Evolutionary conservation across 352 stramenopile species (phyloP).

Genomic region (Globisporangium yorkense): DNA sequence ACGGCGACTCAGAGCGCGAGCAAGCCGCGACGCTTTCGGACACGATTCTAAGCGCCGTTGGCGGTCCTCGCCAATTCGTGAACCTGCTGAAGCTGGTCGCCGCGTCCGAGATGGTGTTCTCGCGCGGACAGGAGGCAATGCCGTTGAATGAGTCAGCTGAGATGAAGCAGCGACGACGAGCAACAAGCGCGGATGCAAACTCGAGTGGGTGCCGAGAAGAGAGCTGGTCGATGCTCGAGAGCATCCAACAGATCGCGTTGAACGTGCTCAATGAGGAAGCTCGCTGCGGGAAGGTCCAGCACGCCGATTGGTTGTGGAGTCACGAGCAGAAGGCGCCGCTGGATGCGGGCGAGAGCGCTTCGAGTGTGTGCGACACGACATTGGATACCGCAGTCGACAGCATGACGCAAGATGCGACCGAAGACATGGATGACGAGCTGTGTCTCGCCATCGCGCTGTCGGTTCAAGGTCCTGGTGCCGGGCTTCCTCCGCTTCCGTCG

Average conservation of each 20-base stretch:
- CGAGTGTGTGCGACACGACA: background rate
- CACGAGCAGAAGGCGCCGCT: background rate
- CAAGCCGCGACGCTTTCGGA: conserved; percentile 18
- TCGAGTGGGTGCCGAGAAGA: conserved; percentile 13
- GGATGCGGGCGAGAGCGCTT: too few species aligned
- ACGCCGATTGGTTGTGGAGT: conserved; percentile 12
- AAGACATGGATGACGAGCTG: conserved; percentile 16
- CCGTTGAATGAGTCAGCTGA: conserved; percentile 1
- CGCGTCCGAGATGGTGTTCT: conserved; percentile 70
- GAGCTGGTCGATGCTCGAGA: conserved; percentile 38
- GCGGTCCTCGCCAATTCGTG: conserved; percentile 68
- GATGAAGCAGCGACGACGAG: background rate
- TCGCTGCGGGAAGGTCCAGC: conserved; percentile 22
- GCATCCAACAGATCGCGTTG: conserved; percentile 43
- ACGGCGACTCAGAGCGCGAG: too few species aligned
- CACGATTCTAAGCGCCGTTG: conserved; percentile 44
- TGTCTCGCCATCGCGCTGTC: conserved; percentile 12
- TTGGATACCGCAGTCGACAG: background rate
- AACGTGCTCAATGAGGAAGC: conserved; percentile 57
- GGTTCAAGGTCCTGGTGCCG: conserved; percentile 2
- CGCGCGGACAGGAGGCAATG: conserved; percentile 4
- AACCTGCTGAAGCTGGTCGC: conserved; percentile 79
- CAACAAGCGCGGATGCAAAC: background rate
- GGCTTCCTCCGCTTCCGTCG: background rate
- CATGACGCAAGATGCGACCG: conserved; percentile 1